Evolutionary conservation across 345 rosid species (phyloP).

Genomic region (Tarenaya hassleriana): DNA sequence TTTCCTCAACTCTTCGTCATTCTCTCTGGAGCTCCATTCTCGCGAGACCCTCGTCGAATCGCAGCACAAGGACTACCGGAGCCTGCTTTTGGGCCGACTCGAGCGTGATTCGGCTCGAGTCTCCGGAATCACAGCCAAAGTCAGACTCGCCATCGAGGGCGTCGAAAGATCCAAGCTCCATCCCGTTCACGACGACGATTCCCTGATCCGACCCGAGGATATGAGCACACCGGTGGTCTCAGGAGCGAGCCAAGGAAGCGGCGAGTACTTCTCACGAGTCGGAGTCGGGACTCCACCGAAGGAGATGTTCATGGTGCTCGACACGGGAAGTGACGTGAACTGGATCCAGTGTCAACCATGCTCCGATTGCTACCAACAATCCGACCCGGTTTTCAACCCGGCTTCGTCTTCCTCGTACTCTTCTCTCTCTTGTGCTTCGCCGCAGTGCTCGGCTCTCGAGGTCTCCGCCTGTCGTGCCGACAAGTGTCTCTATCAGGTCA

Average conservation of each 20-base stretch:
- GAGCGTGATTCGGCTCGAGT: conserved; percentile 74
- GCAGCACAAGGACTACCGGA: conserved; percentile 48
- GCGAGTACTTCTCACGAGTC: conserved; percentile 82
- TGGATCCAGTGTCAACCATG: conserved; percentile 94
- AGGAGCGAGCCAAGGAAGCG: conserved; percentile 77
- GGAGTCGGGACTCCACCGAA: conserved; percentile 75
- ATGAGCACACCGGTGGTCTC: conserved; percentile 64
- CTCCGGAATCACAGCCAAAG: conserved; percentile 33
- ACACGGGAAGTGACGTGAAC: conserved; percentile 79
- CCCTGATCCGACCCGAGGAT: conserved; percentile 40
- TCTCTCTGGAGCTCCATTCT: conserved; percentile 52
- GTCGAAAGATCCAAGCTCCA: conserved; percentile 43
- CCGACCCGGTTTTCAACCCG: conserved; percentile 77
- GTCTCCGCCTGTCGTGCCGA: conserved; percentile 44
- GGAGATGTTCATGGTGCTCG: conserved; percentile 56
- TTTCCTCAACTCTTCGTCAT: conserved; percentile 31
- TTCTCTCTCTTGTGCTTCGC: conserved; percentile 46
- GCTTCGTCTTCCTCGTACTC: conserved; percentile 50
- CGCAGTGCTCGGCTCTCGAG: conserved; percentile 50
- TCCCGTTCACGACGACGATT: conserved; percentile 33
- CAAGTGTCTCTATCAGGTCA: conserved; percentile 67
- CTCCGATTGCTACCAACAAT: conserved; percentile 67
- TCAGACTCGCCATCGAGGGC: conserved; percentile 41
- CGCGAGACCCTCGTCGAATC: conserved; percentile 45
- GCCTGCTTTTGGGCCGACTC: conserved; percentile 54